These are phyloP conservation scores for Lizonia empirigonia DNA, from an alignment of 2,329 filamentous ascomycete genomes.

Conservation along the genomic window DNA sequence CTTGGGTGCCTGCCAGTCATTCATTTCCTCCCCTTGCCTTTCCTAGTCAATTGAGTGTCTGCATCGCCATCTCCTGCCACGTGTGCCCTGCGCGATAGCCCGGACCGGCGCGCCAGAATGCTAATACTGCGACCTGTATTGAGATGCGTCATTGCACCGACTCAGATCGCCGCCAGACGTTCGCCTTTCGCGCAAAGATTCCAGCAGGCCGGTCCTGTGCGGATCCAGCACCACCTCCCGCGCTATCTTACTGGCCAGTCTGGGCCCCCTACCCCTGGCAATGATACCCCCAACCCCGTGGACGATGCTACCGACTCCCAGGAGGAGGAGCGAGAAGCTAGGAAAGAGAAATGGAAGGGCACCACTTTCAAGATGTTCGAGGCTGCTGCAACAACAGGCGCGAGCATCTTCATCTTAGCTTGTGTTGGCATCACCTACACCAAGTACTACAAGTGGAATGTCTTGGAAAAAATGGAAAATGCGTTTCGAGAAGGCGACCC, in stretches of 20 bases:
- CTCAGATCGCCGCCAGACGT: slow-evolving; percentile 2
- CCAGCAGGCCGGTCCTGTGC: slow-evolving; percentile 34
- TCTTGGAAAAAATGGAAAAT: slow-evolving; percentile 89
- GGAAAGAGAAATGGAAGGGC: slow-evolving; percentile 40
- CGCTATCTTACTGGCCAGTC: slow-evolving; percentile 43
- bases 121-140: slow-evolving; percentile 36
- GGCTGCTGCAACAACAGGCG: slow-evolving; percentile 56
- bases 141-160: slow-evolving; percentile 11
- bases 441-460: slow-evolving; percentile 79
- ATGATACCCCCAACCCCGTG: slow-evolving; percentile 47
- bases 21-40: slow-evolving; percentile 23
- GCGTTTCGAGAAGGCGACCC: slow-evolving; percentile 93
- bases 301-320: slow-evolving; percentile 43
- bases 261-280: slow-evolving; percentile 44
- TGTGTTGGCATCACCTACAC: slow-evolving; percentile 55
- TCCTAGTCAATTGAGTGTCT: slow-evolving; percentile 19
- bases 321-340: slow-evolving; percentile 25
- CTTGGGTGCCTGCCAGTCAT: slow-evolving; percentile 18
- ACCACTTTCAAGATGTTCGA: slow-evolving; percentile 60
- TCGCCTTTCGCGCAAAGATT: slow-evolving; percentile 20
- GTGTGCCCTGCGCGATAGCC: slow-evolving; percentile 32
- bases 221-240: slow-evolving; percentile 17
- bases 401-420: slow-evolving; percentile 57
- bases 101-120: slow-evolving; percentile 33
- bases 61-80: slow-evolving; percentile 22